phyloP scores from a whole-genome alignment of 2,329 filamentous ascomycete genomes.

The Verticillium nubilum region DNA sequence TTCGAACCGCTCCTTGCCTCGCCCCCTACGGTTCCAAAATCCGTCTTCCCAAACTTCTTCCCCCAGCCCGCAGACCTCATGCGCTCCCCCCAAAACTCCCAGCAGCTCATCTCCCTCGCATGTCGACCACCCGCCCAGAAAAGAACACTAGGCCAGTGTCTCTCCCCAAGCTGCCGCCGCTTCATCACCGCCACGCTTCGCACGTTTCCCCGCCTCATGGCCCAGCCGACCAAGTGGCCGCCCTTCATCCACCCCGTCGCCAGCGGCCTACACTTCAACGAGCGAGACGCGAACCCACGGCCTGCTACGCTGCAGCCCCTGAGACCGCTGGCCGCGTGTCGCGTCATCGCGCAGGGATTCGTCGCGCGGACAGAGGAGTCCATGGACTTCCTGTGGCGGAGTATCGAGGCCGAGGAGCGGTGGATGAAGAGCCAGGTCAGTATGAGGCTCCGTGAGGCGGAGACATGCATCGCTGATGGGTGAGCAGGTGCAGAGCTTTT shows the following conservation, averaged over 20 bases:
- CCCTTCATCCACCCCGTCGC: not conserved
- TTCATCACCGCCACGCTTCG: not conserved
- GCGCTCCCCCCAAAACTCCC: not conserved
- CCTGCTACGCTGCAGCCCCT: not conserved
- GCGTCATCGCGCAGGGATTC: not conserved
- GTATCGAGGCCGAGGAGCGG: not conserved
- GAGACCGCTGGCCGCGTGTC: not conserved
- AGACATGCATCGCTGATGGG: not conserved
- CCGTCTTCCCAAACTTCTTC: not conserved
- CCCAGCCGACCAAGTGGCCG: not conserved
- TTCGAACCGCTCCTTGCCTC: not conserved
- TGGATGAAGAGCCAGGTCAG: not conserved
- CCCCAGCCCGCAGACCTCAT: not conserved
- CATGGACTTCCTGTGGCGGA: not conserved
- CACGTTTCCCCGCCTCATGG: not conserved
- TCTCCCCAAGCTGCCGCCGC: not conserved
- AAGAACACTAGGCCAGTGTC: not conserved
- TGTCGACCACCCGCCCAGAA: not conserved
- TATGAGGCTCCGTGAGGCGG: not conserved
- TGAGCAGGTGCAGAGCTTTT: not conserved
- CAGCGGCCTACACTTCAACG: not conserved
- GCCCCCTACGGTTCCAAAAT: not conserved
- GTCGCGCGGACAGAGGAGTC: not conserved
- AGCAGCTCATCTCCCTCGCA: not conserved
- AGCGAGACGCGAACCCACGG: not conserved